Percentiles rank a stretch among this genome's conserved stretches.
Conservation (phyloP, 129 eudicot genomes). For the Glebionis coronaria region DNA sequence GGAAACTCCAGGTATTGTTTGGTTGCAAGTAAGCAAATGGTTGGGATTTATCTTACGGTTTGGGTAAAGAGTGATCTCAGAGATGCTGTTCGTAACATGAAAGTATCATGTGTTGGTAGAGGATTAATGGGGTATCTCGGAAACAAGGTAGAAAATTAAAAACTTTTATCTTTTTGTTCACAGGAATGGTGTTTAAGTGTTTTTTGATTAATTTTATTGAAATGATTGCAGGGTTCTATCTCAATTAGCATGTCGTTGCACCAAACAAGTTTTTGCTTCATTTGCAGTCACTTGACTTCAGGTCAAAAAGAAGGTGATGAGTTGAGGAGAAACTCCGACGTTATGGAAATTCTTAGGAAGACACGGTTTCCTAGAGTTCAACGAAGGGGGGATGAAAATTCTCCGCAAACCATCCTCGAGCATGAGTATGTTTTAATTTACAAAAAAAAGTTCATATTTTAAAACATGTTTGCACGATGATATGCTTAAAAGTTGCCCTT, state of each 20-base stretch:
- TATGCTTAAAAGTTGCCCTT: conserved; percentile 3
- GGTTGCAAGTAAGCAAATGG: conserved; percentile 99
- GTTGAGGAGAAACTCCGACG: conserved; percentile 79
- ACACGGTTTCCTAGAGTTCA: conserved; percentile 90
- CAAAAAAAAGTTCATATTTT: background rate
- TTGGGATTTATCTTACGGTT: conserved; percentile 79
- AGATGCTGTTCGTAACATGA: conserved; percentile 72
- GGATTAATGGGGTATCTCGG: conserved; percentile 99
- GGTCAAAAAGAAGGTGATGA: conserved; percentile 96
- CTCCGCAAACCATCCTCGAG: conserved; percentile 86
- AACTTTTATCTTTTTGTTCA: background rate
- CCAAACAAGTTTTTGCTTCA: conserved; percentile 96
- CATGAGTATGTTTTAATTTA: conserved; percentile 63
- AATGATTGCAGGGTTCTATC: conserved; percentile 65
- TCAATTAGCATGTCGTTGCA: conserved; percentile 93
- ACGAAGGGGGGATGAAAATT: conserved; percentile 55
- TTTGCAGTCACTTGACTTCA: conserved; percentile 91
- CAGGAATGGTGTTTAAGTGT: background rate
- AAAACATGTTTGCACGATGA: background rate
- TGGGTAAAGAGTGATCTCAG: conserved; percentile 92
- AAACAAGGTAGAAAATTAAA: conserved; percentile 58
- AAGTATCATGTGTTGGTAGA: conserved; percentile 96
- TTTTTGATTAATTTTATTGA: background rate
- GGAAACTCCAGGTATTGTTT: conserved; percentile 76
- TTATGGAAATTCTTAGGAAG: conserved; percentile 82